Base-by-base conservation (phyloP, 805 yeast genomes). In the Yarrowia osloensis region DNA sequence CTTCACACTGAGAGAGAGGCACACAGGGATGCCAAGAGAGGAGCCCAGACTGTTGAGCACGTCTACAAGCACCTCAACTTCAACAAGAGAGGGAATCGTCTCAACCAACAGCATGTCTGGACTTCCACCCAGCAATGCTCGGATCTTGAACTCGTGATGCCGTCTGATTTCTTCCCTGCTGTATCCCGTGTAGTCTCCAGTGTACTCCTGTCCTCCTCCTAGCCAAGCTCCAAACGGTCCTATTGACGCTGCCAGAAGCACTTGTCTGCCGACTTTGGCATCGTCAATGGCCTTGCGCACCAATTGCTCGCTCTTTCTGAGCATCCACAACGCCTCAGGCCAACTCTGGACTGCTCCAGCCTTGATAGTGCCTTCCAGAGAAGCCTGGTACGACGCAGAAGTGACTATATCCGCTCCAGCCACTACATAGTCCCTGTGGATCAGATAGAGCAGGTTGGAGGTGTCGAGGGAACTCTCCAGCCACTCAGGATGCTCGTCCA, bases 161-260 rank as follows among this genome's bases (percentile, higher is more conserved):
- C 77, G 75, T 8, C 72, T 74, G 66, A 89, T 71, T 52, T 78
- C 79, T 17, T 76, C 77, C 11, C 74, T 73, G 2, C 77, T 73
- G 8, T 75, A 78, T 28, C 74, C 78, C 12, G 80, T 81, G 74
- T 89, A 89, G 62, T 86, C 81, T 1, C 96, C 96, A 3, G 87
- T 85, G 71, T 87, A 90, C 72, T 90, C 97, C 0, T 88, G 81
- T 0, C 92, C 91, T 69, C 85, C 81, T 31, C 88, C 85, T 40
- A 88, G 73, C 70, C 77, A 85, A 0, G 93, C 89, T 0, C 93
- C 96, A 74, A 85, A 90, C 0, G 96, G 91, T 0, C 96, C 97
- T 40, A 89, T 76, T 8, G 90, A 84, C 0, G 90, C 96, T 1
- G 84, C 85, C 5, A 87, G 80, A 47, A 71, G 72, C 2, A 26